Evolutionary conservation across 225 moss, liverwort and hornwort species (phyloP).

Genomic region (Physcomitrellopsis africana): DNA sequence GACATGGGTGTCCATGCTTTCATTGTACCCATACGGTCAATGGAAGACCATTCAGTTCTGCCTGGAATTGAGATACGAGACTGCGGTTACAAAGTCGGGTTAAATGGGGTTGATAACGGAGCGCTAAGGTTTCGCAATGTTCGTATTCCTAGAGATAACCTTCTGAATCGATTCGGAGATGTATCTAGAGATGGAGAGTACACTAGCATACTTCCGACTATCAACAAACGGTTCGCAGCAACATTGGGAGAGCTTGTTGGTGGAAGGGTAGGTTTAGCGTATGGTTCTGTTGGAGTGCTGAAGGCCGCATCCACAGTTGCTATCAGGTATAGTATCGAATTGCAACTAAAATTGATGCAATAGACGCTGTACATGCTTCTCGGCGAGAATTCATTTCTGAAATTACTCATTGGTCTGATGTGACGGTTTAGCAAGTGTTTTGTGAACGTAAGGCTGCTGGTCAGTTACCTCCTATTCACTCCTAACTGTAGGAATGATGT

Average conservation of each 20-base stretch:
- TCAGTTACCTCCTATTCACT: slow-evolving; percentile 15
- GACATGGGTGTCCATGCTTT: slow-evolving; percentile 90
- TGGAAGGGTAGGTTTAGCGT: slow-evolving; percentile 79
- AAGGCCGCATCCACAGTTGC: slow-evolving; percentile 78
- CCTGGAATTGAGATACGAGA: slow-evolving; percentile 85
- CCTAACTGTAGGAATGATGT: slow-evolving; percentile 9
- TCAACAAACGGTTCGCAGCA: slow-evolving; percentile 86
- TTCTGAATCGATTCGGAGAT: slow-evolving; percentile 86
- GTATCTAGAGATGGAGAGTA: slow-evolving; percentile 74
- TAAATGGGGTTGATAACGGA: slow-evolving; percentile 87
- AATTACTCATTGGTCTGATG: not conserved
- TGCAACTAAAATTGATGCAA: slow-evolving; percentile 8
- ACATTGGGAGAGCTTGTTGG: slow-evolving; percentile 88
- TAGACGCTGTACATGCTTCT: not conserved
- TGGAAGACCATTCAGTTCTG: slow-evolving; percentile 72
- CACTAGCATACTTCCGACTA: slow-evolving; percentile 74
- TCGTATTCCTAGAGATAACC: slow-evolving; percentile 75
- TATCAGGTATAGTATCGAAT: slow-evolving; percentile 46
- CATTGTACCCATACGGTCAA: slow-evolving; percentile 77
- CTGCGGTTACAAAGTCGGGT: slow-evolving; percentile 82
- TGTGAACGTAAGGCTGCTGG: not conserved
- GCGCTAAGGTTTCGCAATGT: slow-evolving; percentile 74
- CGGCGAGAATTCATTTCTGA: not conserved
- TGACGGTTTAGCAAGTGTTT: slow-evolving; percentile 8
- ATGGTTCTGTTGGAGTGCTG: slow-evolving; percentile 82